phyloP scores from a whole-genome alignment of 2,329 filamentous ascomycete species.

The Beauveria brongniartii region DNA sequence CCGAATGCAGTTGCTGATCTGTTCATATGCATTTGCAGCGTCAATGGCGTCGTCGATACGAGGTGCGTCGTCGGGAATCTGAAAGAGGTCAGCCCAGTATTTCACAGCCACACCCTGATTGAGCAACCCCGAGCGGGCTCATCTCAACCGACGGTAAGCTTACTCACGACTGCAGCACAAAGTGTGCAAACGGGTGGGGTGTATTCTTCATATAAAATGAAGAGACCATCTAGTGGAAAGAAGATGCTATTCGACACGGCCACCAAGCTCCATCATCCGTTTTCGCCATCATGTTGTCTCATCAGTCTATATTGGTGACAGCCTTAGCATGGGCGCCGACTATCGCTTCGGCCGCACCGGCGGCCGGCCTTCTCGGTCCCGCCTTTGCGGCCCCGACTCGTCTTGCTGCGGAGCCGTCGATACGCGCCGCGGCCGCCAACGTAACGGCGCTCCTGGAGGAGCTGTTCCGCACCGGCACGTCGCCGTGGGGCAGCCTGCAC shows the following conservation, averaged over 20 bases:
- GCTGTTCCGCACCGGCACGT: neutral
- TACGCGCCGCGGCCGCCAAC: neutral
- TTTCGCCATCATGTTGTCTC: no score
- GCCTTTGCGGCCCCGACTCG: neutral
- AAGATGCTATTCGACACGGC: neutral
- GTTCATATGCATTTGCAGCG: neutral
- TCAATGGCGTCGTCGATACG: neutral
- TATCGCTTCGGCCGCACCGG: neutral
- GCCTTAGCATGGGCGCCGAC: neutral
- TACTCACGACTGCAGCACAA: neutral
- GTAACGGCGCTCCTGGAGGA: constrained; percentile 1
- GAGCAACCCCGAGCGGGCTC: neutral
- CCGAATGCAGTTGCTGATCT: no score
- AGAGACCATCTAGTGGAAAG: neutral
- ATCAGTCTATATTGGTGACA: neutral
- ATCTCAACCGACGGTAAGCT: neutral
- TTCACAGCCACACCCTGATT: neutral
- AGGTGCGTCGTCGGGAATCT: neutral
- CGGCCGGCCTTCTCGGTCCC: neutral
- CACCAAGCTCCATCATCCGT: no score
- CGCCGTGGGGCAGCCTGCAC: constrained; percentile 6
- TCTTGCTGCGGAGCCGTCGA: neutral
- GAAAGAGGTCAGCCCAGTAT: no score
- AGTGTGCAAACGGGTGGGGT: neutral
- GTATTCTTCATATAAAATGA: neutral